Base-by-base conservation (phyloP, 352 stramenopile species). In the Phytophthora podocarpi region DNA sequence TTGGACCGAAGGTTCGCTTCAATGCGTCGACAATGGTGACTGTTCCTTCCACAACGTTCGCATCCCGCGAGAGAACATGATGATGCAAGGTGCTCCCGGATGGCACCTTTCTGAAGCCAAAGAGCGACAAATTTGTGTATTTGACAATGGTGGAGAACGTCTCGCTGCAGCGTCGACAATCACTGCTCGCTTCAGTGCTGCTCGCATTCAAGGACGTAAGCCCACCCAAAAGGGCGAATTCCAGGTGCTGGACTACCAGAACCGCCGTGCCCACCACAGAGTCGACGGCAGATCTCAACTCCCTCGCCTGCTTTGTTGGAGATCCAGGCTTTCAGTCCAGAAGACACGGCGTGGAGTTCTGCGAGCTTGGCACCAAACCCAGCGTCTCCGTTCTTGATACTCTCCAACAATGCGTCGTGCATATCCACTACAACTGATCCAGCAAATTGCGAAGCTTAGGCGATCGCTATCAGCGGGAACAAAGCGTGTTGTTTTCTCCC, bases 61-160 rank as follows among this genome's bases (percentile, higher is more conserved):
- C 11, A 54, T 72, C 6, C 64, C 64, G 10, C 42, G 58, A 7
- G 39, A 61, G 16, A 56, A 72, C 15, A 72, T 72, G 64, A 56
- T 72, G 50, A 72, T 72, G 64, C 18, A 70, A 76, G 37, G 80
- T 91, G 36, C 27, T 83, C 8, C 69, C 78, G 0, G 74, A 91
- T 41, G 82, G 82, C 13, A 83, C 69, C 21, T 89, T 80, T 50
- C 48, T 83, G 8, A 72, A 85, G 71, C 79, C 79, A 2, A 68
- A 83, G 66, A 86, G 73, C 51, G 77, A 89, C 67, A 87, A 87
- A 54, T 55, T 90, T 13, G 74, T 86, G 47, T 89, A 89, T 52
- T 57, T 86, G 23, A 86, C 80, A 0, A 87, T 85, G 77, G 70
- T 83, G 5, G 53, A 52, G 47, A 4, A 42, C 37, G n/a, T 72